These are phyloP conservation scores for Linnemannia schmuckeri DNA, from an alignment of 192 early-diverging fungal genomes.

Conservation along the genomic window DNA sequence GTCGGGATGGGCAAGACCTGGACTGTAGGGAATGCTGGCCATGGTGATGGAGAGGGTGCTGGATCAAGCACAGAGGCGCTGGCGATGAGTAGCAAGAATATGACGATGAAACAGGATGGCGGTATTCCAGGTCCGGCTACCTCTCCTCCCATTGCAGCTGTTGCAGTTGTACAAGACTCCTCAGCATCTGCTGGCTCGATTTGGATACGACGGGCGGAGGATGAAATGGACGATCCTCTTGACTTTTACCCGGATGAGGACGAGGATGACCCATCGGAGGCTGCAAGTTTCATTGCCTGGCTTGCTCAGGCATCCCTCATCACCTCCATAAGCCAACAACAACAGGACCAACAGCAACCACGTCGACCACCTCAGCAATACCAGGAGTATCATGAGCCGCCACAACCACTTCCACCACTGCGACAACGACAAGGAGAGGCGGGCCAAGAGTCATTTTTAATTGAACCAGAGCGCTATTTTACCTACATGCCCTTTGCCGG, in stretches of 20 bases:
- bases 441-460: neutral
- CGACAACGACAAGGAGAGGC: neutral
- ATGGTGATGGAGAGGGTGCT: neutral
- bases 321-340: neutral
- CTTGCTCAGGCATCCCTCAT: neutral
- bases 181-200: neutral
- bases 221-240: slow-evolving; percentile 3
- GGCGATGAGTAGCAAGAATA: neutral
- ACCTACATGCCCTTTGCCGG: slow-evolving; percentile 15
- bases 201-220: neutral
- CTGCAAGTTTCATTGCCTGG: slow-evolving; percentile 13
- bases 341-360: neutral
- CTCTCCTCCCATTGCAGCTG: neutral
- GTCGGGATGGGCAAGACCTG: neutral
- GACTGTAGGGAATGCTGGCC: neutral
- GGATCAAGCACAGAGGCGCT: neutral
- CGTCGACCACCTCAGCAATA: neutral
- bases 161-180: neutral
- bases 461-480: slow-evolving; percentile 8
- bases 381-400: neutral
- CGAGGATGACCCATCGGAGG: neutral
- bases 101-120: neutral
- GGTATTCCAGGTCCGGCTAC: neutral
- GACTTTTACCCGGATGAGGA: slow-evolving; percentile 12
- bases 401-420: neutral